phyloP scores from a whole-genome alignment of 108 stramenopile genomes.

The Nitzschia palea region DNA sequence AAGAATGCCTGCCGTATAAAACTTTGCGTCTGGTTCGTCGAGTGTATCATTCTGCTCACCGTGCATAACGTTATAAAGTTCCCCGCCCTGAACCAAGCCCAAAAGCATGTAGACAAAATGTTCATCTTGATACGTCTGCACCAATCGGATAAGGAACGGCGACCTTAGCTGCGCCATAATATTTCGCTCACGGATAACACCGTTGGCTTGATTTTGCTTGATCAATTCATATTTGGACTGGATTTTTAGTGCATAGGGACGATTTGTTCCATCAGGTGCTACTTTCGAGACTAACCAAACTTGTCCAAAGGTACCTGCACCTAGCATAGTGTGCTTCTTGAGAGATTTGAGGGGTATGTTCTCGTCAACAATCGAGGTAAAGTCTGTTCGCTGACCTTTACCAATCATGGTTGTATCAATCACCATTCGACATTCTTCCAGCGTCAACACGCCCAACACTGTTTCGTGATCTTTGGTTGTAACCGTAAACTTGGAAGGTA shows the following conservation, averaged over 20 bases:
- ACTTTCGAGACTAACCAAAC: slow-evolving; percentile 30
- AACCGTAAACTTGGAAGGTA: slow-evolving; percentile 40
- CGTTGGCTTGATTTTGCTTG: slow-evolving; percentile 51
- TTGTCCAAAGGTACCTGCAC: neutral
- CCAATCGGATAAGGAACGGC: slow-evolving; percentile 89
- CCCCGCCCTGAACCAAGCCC: slow-evolving; percentile 74
- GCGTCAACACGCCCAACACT: slow-evolving; percentile 62
- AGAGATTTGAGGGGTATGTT: neutral
- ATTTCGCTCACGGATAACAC: slow-evolving; percentile 74
- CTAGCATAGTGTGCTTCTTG: slow-evolving; percentile 1
- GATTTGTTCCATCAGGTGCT: slow-evolving; percentile 3
- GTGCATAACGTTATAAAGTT: slow-evolving; percentile 74
- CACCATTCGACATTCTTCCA: slow-evolving; percentile 68
- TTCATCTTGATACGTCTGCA: slow-evolving; percentile 51
- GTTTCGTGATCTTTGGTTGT: slow-evolving; percentile 48
- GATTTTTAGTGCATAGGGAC: slow-evolving; percentile 71
- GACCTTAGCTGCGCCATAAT: slow-evolving; percentile 79
- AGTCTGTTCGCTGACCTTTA: neutral
- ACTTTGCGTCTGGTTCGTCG: slow-evolving; percentile 32
- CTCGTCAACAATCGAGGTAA: neutral
- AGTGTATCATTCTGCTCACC: slow-evolving; percentile 34
- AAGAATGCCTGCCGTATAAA: slow-evolving; percentile 47
- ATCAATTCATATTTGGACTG: slow-evolving; percentile 61
- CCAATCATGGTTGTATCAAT: slow-evolving; percentile 37
- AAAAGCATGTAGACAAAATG: slow-evolving; percentile 56